phyloP scores from a whole-genome alignment of 2,329 filamentous ascomycete genomes.

The Aspergillus ochraceus region DNA sequence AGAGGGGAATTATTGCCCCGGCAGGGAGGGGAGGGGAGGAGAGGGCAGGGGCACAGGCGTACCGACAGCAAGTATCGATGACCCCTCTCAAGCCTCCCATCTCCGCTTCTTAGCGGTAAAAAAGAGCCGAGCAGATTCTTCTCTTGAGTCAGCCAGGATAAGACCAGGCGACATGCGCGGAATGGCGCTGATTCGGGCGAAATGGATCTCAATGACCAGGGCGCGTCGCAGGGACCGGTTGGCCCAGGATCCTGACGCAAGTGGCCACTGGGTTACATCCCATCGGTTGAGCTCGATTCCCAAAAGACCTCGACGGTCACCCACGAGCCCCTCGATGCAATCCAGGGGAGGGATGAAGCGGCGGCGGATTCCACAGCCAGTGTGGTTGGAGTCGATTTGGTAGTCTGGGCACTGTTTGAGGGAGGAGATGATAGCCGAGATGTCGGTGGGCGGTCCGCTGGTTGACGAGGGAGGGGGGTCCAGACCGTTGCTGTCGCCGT shows the following conservation, averaged over 20 bases:
- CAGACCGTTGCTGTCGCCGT: constrained; percentile 12
- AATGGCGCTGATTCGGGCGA: constrained; percentile 26
- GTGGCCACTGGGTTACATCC: constrained; percentile 15
- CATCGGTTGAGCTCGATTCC: constrained; percentile 24
- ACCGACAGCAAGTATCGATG: too few relatives aligned
- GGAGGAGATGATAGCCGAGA: constrained; percentile 35
- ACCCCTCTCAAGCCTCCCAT: constrained; percentile 30
- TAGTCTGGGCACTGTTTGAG: constrained; percentile 45
- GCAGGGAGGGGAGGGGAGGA: too few relatives aligned
- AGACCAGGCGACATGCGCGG: constrained; percentile 15
- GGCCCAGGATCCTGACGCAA: constrained; percentile 21
- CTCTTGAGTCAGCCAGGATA: constrained; percentile 17
- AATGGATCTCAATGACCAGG: constrained; percentile 25
- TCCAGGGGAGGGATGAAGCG: constrained; percentile 41
- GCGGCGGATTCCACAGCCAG: constrained; percentile 43
- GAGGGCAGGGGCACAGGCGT: too few relatives aligned
- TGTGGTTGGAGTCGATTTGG: constrained; percentile 43
- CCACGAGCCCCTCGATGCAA: constrained; percentile 38
- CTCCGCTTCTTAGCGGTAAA: constrained; percentile 38
- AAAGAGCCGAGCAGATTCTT: constrained; percentile 33
- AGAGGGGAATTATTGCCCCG: neutral
- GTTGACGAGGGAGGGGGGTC: neutral
- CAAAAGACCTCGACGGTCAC: constrained; percentile 32
- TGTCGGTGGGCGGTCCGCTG: constrained; percentile 26
- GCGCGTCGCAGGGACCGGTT: constrained; percentile 19